Percentiles rank a stretch among this genome's conserved stretches.
phyloP scores from a whole-genome alignment of 306 rosid genomes.

The Urtica urens region DNA sequence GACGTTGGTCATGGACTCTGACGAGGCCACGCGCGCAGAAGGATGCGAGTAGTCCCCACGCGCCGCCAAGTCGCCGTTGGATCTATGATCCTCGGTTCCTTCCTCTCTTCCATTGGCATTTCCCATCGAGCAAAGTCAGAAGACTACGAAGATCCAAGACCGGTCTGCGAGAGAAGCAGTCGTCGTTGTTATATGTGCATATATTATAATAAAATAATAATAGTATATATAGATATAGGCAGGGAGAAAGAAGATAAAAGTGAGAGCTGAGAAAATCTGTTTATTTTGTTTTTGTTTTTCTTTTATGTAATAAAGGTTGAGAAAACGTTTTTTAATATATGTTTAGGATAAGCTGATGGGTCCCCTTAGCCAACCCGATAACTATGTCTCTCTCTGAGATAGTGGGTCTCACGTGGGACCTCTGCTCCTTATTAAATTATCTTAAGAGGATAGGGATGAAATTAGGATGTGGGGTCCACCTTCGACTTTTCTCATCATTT shows the following conservation, averaged over 20 bases:
- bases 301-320: not conserved
- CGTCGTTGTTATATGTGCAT: not conserved
- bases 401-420: not conserved
- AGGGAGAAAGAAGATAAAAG: too few relatives aligned
- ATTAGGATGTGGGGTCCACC: not conserved
- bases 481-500: too few relatives aligned
- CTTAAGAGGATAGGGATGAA: not conserved
- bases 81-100: constrained; percentile 15
- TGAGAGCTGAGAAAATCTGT: not conserved
- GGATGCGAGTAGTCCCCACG: constrained; percentile 27
- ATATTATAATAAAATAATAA: too few relatives aligned
- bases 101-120: constrained; percentile 22
- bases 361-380: not conserved
- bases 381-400: not conserved
- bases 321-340: not conserved
- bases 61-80: constrained; percentile 23
- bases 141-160: too few relatives aligned
- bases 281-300: not conserved
- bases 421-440: not conserved
- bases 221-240: too few relatives aligned
- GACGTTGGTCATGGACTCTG: constrained; percentile 51
- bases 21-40: constrained; percentile 30
- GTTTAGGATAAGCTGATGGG: not conserved
- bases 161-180: not conserved
- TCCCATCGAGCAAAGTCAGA: too few relatives aligned